phyloP scores from a whole-genome alignment of 257 asterid species.

The Nicotiana obtusifolia region DNA sequence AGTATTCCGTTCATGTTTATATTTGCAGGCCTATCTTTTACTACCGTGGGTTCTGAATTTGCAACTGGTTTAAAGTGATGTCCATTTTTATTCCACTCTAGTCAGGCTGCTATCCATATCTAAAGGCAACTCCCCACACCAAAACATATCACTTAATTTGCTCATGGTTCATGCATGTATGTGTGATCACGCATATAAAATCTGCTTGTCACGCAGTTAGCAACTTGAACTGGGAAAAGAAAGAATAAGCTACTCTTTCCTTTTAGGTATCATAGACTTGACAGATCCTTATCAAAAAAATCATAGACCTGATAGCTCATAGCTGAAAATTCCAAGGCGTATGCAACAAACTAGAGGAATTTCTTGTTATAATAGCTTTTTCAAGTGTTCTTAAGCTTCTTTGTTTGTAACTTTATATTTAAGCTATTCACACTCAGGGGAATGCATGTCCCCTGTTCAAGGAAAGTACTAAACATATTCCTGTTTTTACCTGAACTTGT shows the following conservation, averaged over 20 bases:
- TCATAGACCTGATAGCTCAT: background rate
- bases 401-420: background rate
- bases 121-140: background rate
- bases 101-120: background rate
- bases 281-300: background rate
- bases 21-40: background rate
- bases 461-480: background rate
- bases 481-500: background rate
- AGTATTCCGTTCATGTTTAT: background rate
- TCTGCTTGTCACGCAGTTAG: background rate
- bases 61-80: background rate
- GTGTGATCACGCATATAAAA: background rate
- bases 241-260: background rate
- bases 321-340: background rate
- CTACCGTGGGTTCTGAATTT: background rate
- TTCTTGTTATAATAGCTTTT: background rate
- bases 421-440: background rate
- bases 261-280: background rate
- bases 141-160: background rate
- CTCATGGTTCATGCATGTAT: background rate
- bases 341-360: background rate
- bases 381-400: background rate
- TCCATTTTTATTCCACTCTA: background rate
- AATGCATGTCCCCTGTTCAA: background rate
- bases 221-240: background rate